Evolutionary conservation across 345 rosid genomes (phyloP), one percentile per base, ranked within the genome.

Genomic region (Balakata baccata): DNA sequence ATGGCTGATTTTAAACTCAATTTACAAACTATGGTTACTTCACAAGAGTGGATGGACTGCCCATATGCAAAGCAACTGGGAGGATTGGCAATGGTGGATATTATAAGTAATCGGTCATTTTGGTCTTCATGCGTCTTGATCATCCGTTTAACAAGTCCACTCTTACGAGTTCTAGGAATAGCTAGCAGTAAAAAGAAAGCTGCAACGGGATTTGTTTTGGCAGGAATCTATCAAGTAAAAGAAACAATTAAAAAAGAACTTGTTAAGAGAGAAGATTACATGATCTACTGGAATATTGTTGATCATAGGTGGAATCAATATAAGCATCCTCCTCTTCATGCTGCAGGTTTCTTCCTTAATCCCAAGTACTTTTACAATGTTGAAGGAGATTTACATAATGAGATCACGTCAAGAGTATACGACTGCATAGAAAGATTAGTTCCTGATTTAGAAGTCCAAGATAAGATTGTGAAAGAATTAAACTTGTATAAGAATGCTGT

Each of bases 361-460:
- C 98, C 99, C 0, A 92, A 86, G 81, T 91, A 91, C 81, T 95
- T 92, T 77, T 92, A 92, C 61, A 86, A 85, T 71, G 82, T 84
- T 2, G 85, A 78, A 34, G 99, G 88, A 78, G 96, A 87, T 62
- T 72, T 86, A 82, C 92, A 84, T 52, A 84, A 82, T 64, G 86
- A 86, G 83, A 85, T 92, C 25, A 49, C 75, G 58, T 87, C 96
- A 62, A 91, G 87, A 16, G 84, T 91, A 83, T 84, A 86, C 70
- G 99, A 95, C 80, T 91, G 98, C 83, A 86, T 92, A 56, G 99
- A 95, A 81, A 87, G 85, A 82, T 73, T 95, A 75, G 91, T 95
- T 56, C 85, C 93, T 62, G 97, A 90, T 65, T 81, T 74, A 52
- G 83, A 76, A 64, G 76, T 88, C 73, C 99, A 95, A 81, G 97